Percentiles rank a stretch among this genome's conserved stretches.
phyloP scores from a whole-genome alignment of 371 early-diverging fungal species.

The Blyttiomyces sp. region DNA sequence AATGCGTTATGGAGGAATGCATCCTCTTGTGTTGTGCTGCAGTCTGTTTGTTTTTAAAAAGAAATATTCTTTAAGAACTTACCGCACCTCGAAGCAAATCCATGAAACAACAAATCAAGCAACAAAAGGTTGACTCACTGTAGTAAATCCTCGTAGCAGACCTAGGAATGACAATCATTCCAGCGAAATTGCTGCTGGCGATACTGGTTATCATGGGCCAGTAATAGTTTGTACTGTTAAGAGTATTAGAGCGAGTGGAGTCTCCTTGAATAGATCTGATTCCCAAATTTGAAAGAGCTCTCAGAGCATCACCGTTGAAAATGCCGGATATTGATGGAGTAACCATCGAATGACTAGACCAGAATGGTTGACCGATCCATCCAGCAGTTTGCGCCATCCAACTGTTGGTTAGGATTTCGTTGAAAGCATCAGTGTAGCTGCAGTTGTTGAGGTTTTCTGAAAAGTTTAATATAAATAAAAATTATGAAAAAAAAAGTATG shows the following conservation, averaged over 20 bases:
- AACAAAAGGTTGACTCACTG: conserved; percentile 22
- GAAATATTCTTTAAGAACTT: no score
- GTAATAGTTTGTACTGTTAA: conserved; percentile 8
- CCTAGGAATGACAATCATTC: conserved; percentile 23
- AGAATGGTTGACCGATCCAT: not conserved
- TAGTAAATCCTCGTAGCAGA: conserved; percentile 20
- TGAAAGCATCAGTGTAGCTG: conserved; percentile 14
- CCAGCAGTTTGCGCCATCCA: conserved; percentile 8
- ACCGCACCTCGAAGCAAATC: no score
- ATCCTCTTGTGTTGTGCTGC: no score
- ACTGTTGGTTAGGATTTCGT: conserved; percentile 19
- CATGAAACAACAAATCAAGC: no score
- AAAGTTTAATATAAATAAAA: not conserved
- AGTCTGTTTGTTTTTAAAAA: no score
- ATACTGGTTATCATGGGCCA: conserved; percentile 21
- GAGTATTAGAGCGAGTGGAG: conserved; percentile 18
- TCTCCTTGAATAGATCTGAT: conserved; percentile 25
- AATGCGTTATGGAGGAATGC: no score
- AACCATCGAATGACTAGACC: no score
- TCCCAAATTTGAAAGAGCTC: conserved; percentile 16
- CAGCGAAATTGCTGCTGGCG: conserved; percentile 14
- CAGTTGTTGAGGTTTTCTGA: conserved; percentile 9
- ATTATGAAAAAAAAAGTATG: not conserved
- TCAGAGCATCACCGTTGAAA: conserved; percentile 31
- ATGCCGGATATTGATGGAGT: conserved; percentile 18